These are phyloP conservation scores for Mycosphaerella arachidis DNA, from an alignment of 2,329 filamentous ascomycete species.

Conservation along the genomic window DNA sequence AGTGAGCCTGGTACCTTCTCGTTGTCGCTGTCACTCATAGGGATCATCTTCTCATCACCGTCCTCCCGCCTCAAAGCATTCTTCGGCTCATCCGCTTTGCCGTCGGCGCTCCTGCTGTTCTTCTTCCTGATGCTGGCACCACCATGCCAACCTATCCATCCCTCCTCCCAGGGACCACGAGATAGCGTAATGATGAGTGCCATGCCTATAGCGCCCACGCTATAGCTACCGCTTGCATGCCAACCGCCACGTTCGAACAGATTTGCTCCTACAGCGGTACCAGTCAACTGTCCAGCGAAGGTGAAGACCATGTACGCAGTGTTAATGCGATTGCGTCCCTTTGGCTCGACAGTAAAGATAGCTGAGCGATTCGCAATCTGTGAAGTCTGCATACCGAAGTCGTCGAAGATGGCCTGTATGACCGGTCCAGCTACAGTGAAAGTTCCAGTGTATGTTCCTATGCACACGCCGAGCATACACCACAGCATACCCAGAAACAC, in stretches of 20 bases:
- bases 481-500: constrained; percentile 59
- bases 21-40: constrained; percentile 18
- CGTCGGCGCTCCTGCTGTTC: constrained; percentile 36
- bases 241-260: constrained; percentile 55
- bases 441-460: constrained; percentile 66
- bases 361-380: constrained; percentile 69
- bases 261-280: constrained; percentile 51
- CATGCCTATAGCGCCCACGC: constrained; percentile 50
- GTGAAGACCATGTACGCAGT: constrained; percentile 75
- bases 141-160: constrained; percentile 59
- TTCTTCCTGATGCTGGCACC: constrained; percentile 50
- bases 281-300: constrained; percentile 71
- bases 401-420: constrained; percentile 65
- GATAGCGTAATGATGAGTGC: constrained; percentile 41
- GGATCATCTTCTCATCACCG: constrained; percentile 18
- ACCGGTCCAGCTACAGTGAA: constrained; percentile 67
- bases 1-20: constrained; percentile 25
- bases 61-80: constrained; percentile 16
- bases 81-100: constrained; percentile 28
- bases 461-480: constrained; percentile 56
- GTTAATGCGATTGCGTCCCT: constrained; percentile 70
- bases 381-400: constrained; percentile 67
- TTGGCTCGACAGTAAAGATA: constrained; percentile 68
- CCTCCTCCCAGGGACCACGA: constrained; percentile 53
- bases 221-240: constrained; percentile 53